phyloP scores from a whole-genome alignment of 2,329 filamentous ascomycete species.

The Colletotrichum brevisporum region DNA sequence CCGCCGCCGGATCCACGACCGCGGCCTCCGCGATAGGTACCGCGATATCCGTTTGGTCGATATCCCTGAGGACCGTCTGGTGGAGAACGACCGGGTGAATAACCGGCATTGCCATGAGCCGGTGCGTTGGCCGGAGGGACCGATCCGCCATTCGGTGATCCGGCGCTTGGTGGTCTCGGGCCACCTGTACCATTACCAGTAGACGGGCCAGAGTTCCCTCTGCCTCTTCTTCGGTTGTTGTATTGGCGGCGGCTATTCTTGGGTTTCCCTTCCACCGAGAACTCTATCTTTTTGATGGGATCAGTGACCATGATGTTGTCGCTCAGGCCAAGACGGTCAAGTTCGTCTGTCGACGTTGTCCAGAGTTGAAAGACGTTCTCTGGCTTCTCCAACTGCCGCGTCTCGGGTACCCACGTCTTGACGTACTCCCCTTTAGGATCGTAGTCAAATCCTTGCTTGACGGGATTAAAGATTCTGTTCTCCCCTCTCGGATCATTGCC shows the following conservation, averaged over 20 bases:
- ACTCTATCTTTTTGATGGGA: constrained; percentile 76
- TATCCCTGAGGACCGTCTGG: constrained; percentile 32
- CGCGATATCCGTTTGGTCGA: constrained; percentile 27
- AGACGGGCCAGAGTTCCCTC: constrained; percentile 30
- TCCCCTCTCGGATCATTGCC: constrained; percentile 83
- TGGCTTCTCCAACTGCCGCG: constrained; percentile 66
- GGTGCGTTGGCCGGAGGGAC: neutral
- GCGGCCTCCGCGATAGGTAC: constrained; percentile 19
- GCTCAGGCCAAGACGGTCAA: constrained; percentile 68
- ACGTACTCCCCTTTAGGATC: constrained; percentile 79
- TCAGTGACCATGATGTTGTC: constrained; percentile 76
- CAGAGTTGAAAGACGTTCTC: constrained; percentile 79
- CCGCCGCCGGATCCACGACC: constrained; percentile 20
- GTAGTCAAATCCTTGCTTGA: constrained; percentile 86
- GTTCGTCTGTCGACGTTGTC: constrained; percentile 72
- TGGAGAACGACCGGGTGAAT: neutral
- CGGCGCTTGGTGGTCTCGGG: neutral
- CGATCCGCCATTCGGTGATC: neutral
- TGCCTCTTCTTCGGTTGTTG: constrained; percentile 45
- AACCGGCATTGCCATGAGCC: neutral
- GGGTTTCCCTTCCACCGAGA: constrained; percentile 68
- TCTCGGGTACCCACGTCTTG: constrained; percentile 79
- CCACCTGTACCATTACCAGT: constrained; percentile 13
- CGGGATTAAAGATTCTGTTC: constrained; percentile 82
- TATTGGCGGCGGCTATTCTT: constrained; percentile 52